These are phyloP conservation scores for Penicillium flavigenum DNA, from an alignment of 495 filamentous ascomycete genomes.

Conservation along the genomic window DNA sequence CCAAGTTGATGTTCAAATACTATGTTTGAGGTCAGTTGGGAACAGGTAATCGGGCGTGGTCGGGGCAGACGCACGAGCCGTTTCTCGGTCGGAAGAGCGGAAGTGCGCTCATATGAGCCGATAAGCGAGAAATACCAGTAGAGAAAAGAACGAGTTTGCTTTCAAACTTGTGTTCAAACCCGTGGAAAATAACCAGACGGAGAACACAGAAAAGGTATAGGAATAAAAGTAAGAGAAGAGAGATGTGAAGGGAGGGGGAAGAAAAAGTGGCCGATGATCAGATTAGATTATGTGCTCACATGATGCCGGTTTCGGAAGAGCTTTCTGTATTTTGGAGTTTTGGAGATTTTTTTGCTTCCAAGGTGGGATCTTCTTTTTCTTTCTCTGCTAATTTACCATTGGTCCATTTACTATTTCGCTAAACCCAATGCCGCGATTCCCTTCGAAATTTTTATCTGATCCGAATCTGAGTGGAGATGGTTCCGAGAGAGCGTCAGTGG, in stretches of 20 bases:
- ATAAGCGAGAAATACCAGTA: conserved; percentile 31
- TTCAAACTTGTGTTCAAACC: neutral
- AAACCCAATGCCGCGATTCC: neutral
- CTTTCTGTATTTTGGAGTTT: conserved; percentile 3
- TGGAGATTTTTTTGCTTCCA: too few relatives aligned
- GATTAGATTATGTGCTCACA: conserved; percentile 46
- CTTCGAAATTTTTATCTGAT: conserved; percentile 29
- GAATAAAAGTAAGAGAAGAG: neutral
- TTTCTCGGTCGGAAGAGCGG: conserved; percentile 45
- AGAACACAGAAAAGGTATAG: neutral
- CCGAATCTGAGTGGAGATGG: conserved; percentile 15
- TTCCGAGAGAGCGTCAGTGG: conserved; percentile 23
- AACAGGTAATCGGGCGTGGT: conserved; percentile 25
- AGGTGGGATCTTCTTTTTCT: neutral
- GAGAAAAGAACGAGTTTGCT: conserved; percentile 1
- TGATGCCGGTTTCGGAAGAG: conserved; percentile 34
- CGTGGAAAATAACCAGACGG: neutral
- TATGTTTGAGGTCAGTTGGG: conserved; percentile 23
- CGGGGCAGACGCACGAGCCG: conserved; percentile 30
- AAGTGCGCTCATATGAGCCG: conserved; percentile 40
- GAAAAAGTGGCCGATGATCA: conserved; percentile 37
- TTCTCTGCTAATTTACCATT: neutral
- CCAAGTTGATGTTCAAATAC: conserved; percentile 20
- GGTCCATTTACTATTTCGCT: neutral
- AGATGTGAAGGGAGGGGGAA: conserved; percentile 19